A percentile compares a stretch with the other conserved stretches of the same genome.
Evolutionary conservation across 73 alveolate genomes (phyloP).

Genomic region (Urostyla sp.): DNA sequence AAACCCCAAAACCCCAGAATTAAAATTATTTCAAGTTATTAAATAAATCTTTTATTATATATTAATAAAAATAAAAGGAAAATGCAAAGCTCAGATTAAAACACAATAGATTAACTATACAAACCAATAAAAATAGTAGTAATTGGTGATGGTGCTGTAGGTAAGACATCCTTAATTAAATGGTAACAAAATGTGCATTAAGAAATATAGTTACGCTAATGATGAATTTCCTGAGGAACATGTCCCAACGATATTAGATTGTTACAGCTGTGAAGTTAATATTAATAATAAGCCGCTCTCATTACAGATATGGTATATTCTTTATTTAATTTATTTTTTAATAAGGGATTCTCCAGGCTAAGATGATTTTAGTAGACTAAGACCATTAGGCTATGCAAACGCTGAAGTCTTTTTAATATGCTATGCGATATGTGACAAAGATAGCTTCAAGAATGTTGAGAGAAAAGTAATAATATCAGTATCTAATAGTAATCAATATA

Average conservation of each 20-base stretch:
- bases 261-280: slow-evolving; percentile 44
- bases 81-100: no score
- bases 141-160: slow-evolving; percentile 70
- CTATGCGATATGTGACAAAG: slow-evolving; percentile 57
- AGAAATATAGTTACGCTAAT: slow-evolving; percentile 33
- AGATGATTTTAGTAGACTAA: slow-evolving; percentile 53
- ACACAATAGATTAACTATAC: no score
- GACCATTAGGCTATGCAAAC: slow-evolving; percentile 70
- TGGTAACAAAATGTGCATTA: slow-evolving; percentile 23
- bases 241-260: slow-evolving; percentile 63
- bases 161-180: slow-evolving; percentile 60
- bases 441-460: slow-evolving; percentile 54
- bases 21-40: no score
- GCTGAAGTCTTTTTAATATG: slow-evolving; percentile 67
- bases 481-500: slow-evolving; percentile 11
- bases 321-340: background rate
- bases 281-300: slow-evolving; percentile 28
- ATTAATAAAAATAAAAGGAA: no score
- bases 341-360: slow-evolving; percentile 66
- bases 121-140: slow-evolving; percentile 63
- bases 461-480: slow-evolving; percentile 46
- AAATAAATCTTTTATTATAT: no score
- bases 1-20: no score
- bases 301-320: slow-evolving; percentile 13
- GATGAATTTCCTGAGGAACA: slow-evolving; percentile 68